Base-by-base conservation (phyloP, 192 early-diverging fungal species). In the Obelidium mucronatum region DNA sequence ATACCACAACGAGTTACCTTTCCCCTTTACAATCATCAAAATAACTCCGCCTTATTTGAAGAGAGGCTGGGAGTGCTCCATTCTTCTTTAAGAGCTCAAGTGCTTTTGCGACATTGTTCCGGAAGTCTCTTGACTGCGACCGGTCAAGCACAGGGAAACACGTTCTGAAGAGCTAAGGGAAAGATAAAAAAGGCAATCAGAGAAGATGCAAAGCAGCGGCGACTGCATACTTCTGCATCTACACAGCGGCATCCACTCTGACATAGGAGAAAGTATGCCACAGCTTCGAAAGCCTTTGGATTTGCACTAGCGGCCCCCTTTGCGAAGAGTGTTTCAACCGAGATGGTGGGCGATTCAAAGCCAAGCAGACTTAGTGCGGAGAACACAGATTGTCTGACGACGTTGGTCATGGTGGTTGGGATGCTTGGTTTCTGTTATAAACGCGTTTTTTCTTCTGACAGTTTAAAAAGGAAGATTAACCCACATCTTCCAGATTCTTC, bases 11-110 rank as follows among this genome's bases (percentile, higher is more conserved):
- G n/a, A n/a, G 28, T 30, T 31, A 82, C 80, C 81, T 30, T 54
- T 80, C 82, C 19, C 82, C 82, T 28, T 73, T 44, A 42, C 79
- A 81, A 36, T 83, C 82, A 44, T 83, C 82, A 44, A 83, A 80
- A 36, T 66, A 67, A 1, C 71, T 75, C 24, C 73, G 59, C 11
- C 82, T 42, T 24, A 83, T 60, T 2, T 44, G 48, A 3, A 77
- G 58, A 35, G 76, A 68, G 17, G 63, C 35, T 19, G 82, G 79
- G 24, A 83, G 37, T 4, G 76, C 52, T 36, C 76, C 79, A n/a
- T 68, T 68, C 52, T 81, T 81, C 56, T 81, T 83, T 54, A 83
- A 66, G 24, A 44, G 2, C 28, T 83, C 82, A n/a, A 83, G 74
- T 52, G 64, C 71, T 52, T 78, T 77, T 15, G 77, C 53, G 52